Evolutionary conservation across 1,284 basidiomycete genomes (phyloP).

Genomic region (Ganoderma lucidum): DNA sequence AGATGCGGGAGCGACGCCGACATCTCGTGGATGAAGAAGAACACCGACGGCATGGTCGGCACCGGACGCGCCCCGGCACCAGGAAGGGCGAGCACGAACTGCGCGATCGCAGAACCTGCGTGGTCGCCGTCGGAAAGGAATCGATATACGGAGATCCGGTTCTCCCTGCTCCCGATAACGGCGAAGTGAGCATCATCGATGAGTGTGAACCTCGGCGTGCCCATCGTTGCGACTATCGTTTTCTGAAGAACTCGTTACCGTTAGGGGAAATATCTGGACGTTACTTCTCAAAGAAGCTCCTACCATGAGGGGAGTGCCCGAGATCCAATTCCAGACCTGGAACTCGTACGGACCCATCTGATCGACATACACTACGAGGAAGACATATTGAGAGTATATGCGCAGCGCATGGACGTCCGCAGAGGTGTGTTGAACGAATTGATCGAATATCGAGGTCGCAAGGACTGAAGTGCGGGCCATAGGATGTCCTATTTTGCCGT

Average conservation of each 20-base stretch:
- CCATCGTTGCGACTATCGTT: not conserved
- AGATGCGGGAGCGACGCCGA: not conserved
- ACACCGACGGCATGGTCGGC: not conserved
- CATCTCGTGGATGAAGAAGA: not conserved
- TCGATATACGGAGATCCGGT: not conserved
- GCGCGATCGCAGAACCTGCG: no score
- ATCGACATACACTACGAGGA: not conserved
- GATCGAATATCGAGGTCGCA: not conserved
- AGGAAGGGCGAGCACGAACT: not conserved
- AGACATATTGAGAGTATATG: not conserved
- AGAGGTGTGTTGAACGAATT: not conserved
- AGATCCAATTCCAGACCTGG: slow-evolving; percentile 1
- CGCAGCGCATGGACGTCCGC: not conserved
- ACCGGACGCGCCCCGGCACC: not conserved
- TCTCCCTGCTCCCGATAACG: not conserved
- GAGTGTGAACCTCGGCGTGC: not conserved
- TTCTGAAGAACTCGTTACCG: not conserved
- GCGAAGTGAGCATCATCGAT: not conserved
- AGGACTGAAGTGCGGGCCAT: not conserved
- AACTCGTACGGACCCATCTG: slow-evolving; percentile 1
- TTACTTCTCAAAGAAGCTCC: not conserved
- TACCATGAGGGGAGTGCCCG: not conserved
- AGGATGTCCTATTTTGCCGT: not conserved
- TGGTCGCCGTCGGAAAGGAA: not conserved
- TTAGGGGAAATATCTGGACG: not conserved